Conservation (phyloP, 2,329 filamentous ascomycete genomes). For the Aspergillus brasiliensis region DNA sequence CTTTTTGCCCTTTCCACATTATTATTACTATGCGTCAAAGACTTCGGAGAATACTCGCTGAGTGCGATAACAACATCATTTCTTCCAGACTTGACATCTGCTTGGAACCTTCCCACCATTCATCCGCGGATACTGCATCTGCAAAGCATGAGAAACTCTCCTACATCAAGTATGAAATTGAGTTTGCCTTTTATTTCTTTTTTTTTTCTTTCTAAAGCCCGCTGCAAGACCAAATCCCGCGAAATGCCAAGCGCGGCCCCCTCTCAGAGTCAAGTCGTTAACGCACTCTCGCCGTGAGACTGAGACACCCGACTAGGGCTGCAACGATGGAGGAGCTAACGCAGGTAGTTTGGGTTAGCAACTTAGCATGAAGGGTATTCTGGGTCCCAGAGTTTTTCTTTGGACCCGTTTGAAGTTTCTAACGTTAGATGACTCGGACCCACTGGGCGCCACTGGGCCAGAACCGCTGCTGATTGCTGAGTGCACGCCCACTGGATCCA, state of each 20-base stretch:
- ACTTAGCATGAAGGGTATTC: neutral
- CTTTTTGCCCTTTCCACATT: neutral
- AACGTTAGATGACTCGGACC: neutral
- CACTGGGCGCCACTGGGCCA: neutral
- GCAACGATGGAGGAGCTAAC: constrained; percentile 1
- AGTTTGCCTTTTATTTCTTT: no score
- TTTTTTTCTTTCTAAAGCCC: no score
- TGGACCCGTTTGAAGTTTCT: constrained; percentile 2
- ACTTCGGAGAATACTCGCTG: no score
- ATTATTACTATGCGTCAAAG: no score
- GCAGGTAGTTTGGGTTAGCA: constrained; percentile 3
- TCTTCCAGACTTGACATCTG: neutral
- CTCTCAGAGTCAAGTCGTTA: neutral
- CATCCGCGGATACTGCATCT: neutral
- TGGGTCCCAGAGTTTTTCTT: constrained; percentile 2
- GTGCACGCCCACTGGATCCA: neutral
- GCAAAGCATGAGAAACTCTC: neutral
- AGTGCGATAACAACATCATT: no score
- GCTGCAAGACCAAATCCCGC: neutral
- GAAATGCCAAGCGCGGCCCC: neutral
- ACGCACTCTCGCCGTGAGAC: neutral
- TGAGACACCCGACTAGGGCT: neutral
- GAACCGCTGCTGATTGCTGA: constrained; percentile 1
- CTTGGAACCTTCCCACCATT: neutral
- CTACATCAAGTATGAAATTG: neutral